These are phyloP conservation scores for Coemansia sp. DNA, from an alignment of 192 early-diverging fungal species.

Conservation along the genomic window DNA sequence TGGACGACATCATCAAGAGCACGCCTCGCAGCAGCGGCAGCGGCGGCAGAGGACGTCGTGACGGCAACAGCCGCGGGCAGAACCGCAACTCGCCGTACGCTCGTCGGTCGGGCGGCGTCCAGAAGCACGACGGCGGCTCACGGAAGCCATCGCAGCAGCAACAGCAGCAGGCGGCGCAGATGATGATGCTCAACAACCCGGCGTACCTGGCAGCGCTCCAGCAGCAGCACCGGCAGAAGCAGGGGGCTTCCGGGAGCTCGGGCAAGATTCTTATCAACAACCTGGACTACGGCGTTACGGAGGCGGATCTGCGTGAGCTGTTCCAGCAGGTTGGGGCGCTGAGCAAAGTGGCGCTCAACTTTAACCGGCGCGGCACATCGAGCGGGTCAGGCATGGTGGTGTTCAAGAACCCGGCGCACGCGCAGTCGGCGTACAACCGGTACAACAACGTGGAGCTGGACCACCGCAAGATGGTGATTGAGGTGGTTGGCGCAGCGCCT, in stretches of 20 bases:
- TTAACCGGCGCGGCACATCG: constrained; percentile 40
- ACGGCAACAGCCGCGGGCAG: constrained; percentile 25
- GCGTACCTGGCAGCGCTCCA: constrained; percentile 26
- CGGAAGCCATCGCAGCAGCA: constrained; percentile 3
- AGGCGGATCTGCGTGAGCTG: constrained; percentile 40
- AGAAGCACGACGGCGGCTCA: constrained; percentile 29
- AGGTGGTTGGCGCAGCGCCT: constrained; percentile 25
- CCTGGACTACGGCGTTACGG: constrained; percentile 49
- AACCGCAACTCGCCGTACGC: constrained; percentile 48
- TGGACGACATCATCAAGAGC: constrained; percentile 51
- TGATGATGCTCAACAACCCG: constrained; percentile 46
- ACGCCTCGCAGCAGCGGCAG: constrained; percentile 19
- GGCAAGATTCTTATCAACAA: constrained; percentile 50
- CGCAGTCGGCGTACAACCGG: constrained; percentile 26
- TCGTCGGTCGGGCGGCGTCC: constrained; percentile 34
- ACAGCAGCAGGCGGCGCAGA: constrained; percentile 26
- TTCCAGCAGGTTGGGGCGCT: constrained; percentile 47
- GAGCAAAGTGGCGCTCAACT: constrained; percentile 30
- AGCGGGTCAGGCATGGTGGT: constrained; percentile 42
- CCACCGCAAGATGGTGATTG: constrained; percentile 41
- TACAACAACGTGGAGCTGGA: constrained; percentile 49
- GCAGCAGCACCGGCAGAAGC: constrained; percentile 33
- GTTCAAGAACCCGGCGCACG: constrained; percentile 43
- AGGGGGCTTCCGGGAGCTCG: not conserved
- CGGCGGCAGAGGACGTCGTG: constrained; percentile 8